A percentile compares a stretch with the other conserved stretches of the same genome.
These are phyloP conservation scores for Coprinopsis sp. DNA, from an alignment of 768 basidiomycete species.

Conservation along the genomic window DNA sequence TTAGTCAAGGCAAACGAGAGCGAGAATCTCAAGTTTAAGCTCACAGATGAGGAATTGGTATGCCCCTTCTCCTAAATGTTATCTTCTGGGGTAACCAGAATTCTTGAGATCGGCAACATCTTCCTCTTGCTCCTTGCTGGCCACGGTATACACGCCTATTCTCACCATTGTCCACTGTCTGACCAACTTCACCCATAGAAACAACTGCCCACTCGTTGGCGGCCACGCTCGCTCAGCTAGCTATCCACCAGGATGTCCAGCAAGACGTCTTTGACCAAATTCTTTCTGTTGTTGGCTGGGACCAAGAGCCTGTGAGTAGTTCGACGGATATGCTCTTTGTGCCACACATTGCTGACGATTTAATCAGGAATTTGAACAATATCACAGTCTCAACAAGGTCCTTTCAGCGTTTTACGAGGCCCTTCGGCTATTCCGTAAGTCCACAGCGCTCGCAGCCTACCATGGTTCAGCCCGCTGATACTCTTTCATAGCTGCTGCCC, in stretches of 20 bases:
- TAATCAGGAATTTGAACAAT: conserved; percentile 26
- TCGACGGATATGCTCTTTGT: no score
- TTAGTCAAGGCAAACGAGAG: conserved; percentile 44
- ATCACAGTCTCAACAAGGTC: no score
- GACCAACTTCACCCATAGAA: conserved; percentile 24
- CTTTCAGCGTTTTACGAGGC: conserved; percentile 42
- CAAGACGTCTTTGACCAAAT: conserved; percentile 44
- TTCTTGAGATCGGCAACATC: conserved; percentile 45
- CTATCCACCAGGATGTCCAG: conserved; percentile 42
- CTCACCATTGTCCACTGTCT: neutral
- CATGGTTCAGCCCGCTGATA: neutral
- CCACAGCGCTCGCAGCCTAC: no score
- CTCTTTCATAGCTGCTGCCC: conserved; percentile 30
- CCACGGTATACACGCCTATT: conserved; percentile 35
- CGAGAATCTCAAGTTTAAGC: conserved; percentile 33
- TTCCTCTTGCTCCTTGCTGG: conserved; percentile 54
- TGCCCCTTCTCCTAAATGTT: conserved; percentile 5
- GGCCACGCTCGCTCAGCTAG: conserved; percentile 42
- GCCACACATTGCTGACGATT: neutral
- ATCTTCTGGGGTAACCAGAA: neutral
- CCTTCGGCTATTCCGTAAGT: conserved; percentile 43
- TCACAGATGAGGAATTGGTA: conserved; percentile 39
- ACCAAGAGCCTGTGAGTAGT: conserved; percentile 29
- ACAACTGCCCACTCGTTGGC: conserved; percentile 48
- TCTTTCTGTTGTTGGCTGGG: conserved; percentile 28